Evolutionary conservation across 805 yeast genomes (phyloP).

Genomic region (Metschnikowia dekortorum): DNA sequence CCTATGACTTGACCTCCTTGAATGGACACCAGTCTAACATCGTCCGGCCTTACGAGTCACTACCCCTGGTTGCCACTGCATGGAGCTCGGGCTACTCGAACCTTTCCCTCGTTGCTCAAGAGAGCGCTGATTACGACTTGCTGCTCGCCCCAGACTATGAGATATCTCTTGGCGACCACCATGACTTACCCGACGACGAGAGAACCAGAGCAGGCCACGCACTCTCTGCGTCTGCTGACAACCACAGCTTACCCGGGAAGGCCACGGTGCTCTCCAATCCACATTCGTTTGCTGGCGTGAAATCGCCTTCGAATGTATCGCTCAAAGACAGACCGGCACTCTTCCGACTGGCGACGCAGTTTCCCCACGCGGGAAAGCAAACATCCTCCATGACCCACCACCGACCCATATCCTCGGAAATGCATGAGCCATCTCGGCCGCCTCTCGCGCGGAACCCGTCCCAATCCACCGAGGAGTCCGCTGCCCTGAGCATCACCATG

Average conservation of each 20-base stretch:
- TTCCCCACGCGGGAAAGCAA: constrained; percentile 15
- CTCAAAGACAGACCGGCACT: constrained; percentile 12
- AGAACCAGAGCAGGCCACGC: neutral
- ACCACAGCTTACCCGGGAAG: constrained; percentile 2
- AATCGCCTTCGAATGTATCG: constrained; percentile 1
- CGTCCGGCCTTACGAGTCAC: constrained; percentile 41
- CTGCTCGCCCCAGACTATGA: constrained; percentile 4
- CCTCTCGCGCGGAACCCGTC: constrained; percentile 30
- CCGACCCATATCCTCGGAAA: constrained; percentile 9
- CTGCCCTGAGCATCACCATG: constrained; percentile 10
- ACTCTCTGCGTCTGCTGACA: constrained; percentile 1
- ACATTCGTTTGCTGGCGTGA: constrained; percentile 1
- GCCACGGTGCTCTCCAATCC: neutral
- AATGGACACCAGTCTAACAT: constrained; percentile 21
- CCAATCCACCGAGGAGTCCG: constrained; percentile 34
- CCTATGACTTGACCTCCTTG: constrained; percentile 28
- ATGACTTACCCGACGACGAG: constrained; percentile 1
- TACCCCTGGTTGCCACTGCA: constrained; percentile 48
- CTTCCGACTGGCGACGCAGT: constrained; percentile 11
- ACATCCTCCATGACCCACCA: constrained; percentile 18
- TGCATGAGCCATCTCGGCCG: constrained; percentile 20
- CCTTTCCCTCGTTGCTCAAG: constrained; percentile 50
- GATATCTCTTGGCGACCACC: neutral
- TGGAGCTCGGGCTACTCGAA: constrained; percentile 55
- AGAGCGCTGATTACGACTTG: constrained; percentile 37